A percentile compares a stretch with the other conserved stretches of the same genome.
Conservation (phyloP, 2,329 filamentous ascomycete species). For the Trichoderma sp. region DNA sequence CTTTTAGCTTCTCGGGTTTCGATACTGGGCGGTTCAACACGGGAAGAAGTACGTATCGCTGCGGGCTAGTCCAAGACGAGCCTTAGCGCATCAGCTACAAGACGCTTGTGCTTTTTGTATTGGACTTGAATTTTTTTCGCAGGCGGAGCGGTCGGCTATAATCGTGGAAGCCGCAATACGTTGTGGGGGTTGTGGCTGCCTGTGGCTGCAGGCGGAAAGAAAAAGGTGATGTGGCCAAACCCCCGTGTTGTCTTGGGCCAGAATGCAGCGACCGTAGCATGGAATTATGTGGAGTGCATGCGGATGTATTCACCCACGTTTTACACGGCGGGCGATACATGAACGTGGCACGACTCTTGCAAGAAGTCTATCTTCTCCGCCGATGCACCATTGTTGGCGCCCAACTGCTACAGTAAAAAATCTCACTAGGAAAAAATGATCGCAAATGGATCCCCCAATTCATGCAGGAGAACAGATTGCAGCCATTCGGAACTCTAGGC, state of each 20-base stretch:
- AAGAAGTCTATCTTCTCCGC: not conserved
- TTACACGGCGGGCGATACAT: not conserved
- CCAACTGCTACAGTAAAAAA: not conserved
- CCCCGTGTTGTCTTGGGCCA: not conserved
- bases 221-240: not conserved
- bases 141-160: not conserved
- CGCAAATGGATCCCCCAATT: conserved; percentile 11
- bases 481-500: not conserved
- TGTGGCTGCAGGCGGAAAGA: conserved; percentile 1
- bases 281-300: not conserved
- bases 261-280: not conserved
- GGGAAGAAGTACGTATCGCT: not conserved
- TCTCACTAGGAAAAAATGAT: not conserved
- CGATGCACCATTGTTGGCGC: not conserved
- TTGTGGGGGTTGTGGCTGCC: not conserved
- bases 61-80: not conserved
- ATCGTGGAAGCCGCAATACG: not conserved
- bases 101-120: not conserved
- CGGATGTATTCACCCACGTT: not conserved
- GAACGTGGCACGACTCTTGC: not conserved
- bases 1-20: not conserved
- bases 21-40: not conserved
- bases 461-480: conserved; percentile 10
- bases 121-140: not conserved
- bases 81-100: not conserved